Evolutionary conservation across 1,139 yeast species (phyloP).

Genomic region (Sugiyamaella pinicola): DNA sequence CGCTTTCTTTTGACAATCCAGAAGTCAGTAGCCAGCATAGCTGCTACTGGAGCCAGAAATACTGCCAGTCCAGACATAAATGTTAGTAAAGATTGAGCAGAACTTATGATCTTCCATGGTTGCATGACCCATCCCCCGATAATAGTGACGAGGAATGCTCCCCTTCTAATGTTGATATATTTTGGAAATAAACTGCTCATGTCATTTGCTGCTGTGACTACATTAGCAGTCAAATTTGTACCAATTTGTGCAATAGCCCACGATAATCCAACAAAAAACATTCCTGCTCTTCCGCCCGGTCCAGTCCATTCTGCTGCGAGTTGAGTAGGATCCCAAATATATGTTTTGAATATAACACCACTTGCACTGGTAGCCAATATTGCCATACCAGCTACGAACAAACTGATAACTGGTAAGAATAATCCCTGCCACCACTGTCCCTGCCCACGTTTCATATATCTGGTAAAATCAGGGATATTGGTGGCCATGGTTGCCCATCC

Average conservation of each 20-base stretch:
- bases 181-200: slow-evolving; percentile 52
- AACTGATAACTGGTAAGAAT: slow-evolving; percentile 43
- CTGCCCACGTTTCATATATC: slow-evolving; percentile 36
- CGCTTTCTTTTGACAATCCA: slow-evolving; percentile 46
- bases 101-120: slow-evolving; percentile 55
- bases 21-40: slow-evolving; percentile 48
- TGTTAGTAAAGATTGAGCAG: slow-evolving; percentile 42
- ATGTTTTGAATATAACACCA: slow-evolving; percentile 39
- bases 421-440: slow-evolving; percentile 36
- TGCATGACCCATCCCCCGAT: slow-evolving; percentile 49
- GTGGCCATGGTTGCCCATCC: slow-evolving; percentile 48
- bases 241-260: slow-evolving; percentile 53
- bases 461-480: slow-evolving; percentile 46
- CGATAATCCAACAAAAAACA: slow-evolving; percentile 51
- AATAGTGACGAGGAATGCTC: slow-evolving; percentile 50
- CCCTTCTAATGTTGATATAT: slow-evolving; percentile 55
- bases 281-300: slow-evolving; percentile 40
- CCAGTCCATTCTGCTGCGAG: slow-evolving; percentile 30
- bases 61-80: slow-evolving; percentile 45
- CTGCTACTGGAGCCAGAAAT: slow-evolving; percentile 51
- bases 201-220: slow-evolving; percentile 57
- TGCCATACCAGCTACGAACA: slow-evolving; percentile 41
- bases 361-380: slow-evolving; percentile 42
- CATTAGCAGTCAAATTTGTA: slow-evolving; percentile 53
- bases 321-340: slow-evolving; percentile 34